phyloP scores from a whole-genome alignment of 169 alveolate genomes.

The Besnoitia besnoiti region DNA sequence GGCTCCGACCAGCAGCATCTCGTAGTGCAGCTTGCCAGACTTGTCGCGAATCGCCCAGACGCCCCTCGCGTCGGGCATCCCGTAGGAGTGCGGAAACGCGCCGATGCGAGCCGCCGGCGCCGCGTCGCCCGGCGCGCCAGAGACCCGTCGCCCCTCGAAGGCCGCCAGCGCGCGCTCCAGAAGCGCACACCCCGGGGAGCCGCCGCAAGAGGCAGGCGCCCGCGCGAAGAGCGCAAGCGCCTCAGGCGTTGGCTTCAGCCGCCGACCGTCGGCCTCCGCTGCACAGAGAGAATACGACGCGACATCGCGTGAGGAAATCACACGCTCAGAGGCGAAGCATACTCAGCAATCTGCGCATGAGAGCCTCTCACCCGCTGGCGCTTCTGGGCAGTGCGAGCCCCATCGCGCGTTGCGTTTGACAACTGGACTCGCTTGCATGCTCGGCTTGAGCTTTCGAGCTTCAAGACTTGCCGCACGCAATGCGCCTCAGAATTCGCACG shows the following conservation, averaged over 20 bases:
- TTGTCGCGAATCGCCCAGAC: not conserved
- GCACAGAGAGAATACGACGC: not conserved
- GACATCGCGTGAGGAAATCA: too few relatives aligned
- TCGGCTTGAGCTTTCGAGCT: too few relatives aligned
- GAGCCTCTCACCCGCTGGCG: too few relatives aligned
- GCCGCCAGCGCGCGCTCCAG: not conserved
- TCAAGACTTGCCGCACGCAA: too few relatives aligned
- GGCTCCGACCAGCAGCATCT: slow-evolving; percentile 14
- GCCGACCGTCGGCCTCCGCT: not conserved
- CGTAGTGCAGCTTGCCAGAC: not conserved
- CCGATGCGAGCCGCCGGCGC: not conserved
- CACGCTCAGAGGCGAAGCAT: too few relatives aligned
- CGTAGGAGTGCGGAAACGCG: slow-evolving; percentile 12
- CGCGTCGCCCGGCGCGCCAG: not conserved
- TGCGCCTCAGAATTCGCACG: too few relatives aligned
- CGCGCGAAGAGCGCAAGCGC: slow-evolving; percentile 11
- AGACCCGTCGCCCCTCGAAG: not conserved
- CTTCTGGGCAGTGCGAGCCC: too few relatives aligned
- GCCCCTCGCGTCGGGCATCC: not conserved
- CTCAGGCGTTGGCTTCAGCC: not conserved
- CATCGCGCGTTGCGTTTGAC: too few relatives aligned
- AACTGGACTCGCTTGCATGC: too few relatives aligned
- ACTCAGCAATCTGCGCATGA: too few relatives aligned
- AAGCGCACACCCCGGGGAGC: too few relatives aligned
- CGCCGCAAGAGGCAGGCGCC: not conserved